Percentiles rank a stretch among this genome's conserved stretches.
These are phyloP conservation scores for Colletotrichum salicis DNA, from an alignment of 2,329 filamentous ascomycete species.

Conservation along the genomic window DNA sequence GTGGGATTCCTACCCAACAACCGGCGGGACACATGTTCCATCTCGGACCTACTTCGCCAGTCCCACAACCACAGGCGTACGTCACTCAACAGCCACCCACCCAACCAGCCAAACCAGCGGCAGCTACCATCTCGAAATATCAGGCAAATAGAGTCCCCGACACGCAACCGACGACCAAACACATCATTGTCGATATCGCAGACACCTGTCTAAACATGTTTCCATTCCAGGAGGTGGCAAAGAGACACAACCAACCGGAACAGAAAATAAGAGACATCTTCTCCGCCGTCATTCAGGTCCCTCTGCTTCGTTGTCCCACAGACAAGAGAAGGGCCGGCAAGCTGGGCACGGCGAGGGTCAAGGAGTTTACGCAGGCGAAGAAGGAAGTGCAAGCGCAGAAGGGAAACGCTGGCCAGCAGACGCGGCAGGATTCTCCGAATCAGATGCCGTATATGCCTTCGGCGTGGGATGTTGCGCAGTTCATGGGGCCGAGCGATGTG, in stretches of 20 bases:
- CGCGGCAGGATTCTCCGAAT: neutral
- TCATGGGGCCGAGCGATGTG: conserved; percentile 29
- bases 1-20: conserved; percentile 5
- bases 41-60: neutral
- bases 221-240: conserved; percentile 57
- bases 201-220: conserved; percentile 59
- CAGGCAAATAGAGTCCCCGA: conserved; percentile 30
- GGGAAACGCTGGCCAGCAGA: neutral
- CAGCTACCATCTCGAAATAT: neutral
- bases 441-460: conserved; percentile 25
- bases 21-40: conserved; percentile 5
- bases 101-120: neutral
- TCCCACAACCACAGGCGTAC: neutral
- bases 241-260: conserved; percentile 53
- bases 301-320: conserved; percentile 56
- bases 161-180: conserved; percentile 46
- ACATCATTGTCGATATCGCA: conserved; percentile 59
- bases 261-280: conserved; percentile 60
- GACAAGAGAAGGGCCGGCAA: conserved; percentile 55
- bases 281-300: conserved; percentile 59
- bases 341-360: conserved; percentile 53
- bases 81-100: neutral
- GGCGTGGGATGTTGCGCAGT: conserved; percentile 33
- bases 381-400: conserved; percentile 43
- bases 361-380: conserved; percentile 55